Evolutionary conservation across 768 basidiomycete species (phyloP).

Genomic region (Boletus subcaerulescens): DNA sequence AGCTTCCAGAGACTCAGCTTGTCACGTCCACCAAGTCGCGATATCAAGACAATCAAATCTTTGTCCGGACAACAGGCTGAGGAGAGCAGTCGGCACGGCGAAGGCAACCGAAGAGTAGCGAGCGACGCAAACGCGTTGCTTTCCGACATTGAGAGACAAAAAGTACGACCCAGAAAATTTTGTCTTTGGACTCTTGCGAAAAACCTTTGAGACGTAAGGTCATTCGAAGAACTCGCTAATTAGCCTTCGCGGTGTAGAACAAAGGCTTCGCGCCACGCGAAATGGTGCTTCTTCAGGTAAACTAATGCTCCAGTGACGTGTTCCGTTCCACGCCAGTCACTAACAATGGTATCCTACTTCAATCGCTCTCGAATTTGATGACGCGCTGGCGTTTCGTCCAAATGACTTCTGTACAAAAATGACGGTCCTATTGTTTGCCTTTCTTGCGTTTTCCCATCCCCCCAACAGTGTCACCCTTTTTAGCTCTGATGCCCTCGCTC

Average conservation of each 20-base stretch:
- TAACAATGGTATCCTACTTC: not conserved
- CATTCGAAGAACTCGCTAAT: constrained; percentile 22
- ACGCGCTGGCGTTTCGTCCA: not conserved
- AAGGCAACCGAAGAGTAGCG: constrained; percentile 53
- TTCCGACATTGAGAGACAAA: constrained; percentile 32
- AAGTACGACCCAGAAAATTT: not conserved
- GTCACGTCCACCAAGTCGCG: constrained; percentile 64
- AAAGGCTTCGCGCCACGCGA: constrained; percentile 28
- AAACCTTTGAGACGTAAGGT: constrained; percentile 10
- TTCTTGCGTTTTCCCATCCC: constrained; percentile 50
- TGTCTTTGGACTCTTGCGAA: constrained; percentile 6
- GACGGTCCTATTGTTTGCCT: constrained; percentile 31
- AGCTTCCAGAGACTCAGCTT: constrained; percentile 77
- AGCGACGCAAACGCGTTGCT: constrained; percentile 52
- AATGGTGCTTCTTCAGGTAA: constrained; percentile 21
- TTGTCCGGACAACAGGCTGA: constrained; percentile 85
- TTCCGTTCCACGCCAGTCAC: constrained; percentile 2
- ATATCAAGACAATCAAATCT: constrained; percentile 68
- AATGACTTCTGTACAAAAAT: not conserved
- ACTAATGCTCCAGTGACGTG: not conserved
- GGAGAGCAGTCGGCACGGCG: constrained; percentile 53
- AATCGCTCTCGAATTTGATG: not conserved
- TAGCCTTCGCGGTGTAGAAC: constrained; percentile 19
- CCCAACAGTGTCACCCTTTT: constrained; percentile 56
- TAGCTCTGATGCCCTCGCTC: constrained; percentile 63